Conservation (phyloP, 192 early-diverging fungal species). For the Thoreauomyces humboldtii region DNA sequence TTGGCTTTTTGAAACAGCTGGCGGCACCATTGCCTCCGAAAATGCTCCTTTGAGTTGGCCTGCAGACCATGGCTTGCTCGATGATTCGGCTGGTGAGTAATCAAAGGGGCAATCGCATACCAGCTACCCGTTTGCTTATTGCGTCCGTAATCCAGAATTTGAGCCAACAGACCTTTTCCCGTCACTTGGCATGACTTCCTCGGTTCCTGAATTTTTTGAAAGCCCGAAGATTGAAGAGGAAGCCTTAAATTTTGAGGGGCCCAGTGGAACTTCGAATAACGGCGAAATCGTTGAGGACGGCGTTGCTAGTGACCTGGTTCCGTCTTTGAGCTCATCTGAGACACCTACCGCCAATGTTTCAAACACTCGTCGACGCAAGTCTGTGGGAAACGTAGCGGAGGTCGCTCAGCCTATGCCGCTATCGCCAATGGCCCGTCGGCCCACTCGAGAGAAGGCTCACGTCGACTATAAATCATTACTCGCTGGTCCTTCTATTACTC, state of each 20-base stretch:
- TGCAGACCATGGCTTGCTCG: slow-evolving; percentile 1
- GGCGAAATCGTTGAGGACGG: neutral
- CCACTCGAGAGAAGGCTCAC: slow-evolving; percentile 10
- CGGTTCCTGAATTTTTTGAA: neutral
- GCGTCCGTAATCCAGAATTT: neutral
- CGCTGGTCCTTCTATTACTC: slow-evolving; percentile 26
- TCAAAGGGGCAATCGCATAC: neutral
- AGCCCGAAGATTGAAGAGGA: neutral
- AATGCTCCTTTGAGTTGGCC: neutral
- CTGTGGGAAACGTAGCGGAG: neutral
- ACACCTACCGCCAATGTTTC: too few relatives aligned
- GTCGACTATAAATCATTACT: slow-evolving; percentile 32
- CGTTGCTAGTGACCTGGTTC: neutral
- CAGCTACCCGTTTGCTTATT: neutral
- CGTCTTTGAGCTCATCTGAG: too few relatives aligned
- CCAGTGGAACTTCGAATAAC: neutral
- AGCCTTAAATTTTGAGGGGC: neutral
- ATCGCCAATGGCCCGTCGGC: neutral
- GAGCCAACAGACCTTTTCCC: slow-evolving; percentile 1
- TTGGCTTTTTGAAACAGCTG: neutral
- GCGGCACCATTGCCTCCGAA: neutral
- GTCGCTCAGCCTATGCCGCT: neutral
- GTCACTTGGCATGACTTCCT: neutral
- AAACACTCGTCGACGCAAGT: neutral
- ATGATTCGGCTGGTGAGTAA: neutral